phyloP scores from a whole-genome alignment of 2,329 filamentous ascomycete species.

The Ceratocystis alfenasii region DNA sequence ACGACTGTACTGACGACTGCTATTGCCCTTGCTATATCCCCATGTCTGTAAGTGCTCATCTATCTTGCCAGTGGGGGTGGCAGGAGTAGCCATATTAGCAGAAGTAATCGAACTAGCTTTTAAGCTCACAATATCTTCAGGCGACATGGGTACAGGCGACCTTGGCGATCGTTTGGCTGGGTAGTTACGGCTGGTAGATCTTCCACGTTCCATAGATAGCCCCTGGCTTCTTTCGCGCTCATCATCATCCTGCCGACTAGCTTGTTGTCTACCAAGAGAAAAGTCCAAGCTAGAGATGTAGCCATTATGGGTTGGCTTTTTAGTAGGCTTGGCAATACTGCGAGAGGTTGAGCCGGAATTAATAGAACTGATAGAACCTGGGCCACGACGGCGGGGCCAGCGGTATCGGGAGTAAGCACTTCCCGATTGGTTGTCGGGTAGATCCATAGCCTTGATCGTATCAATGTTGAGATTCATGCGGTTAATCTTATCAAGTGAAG shows the following conservation, averaged over 20 bases:
- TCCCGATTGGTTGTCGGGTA: conserved; percentile 35
- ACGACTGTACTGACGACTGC: conserved; percentile 27
- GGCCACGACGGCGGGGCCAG: conserved; percentile 42
- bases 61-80: conserved; percentile 21
- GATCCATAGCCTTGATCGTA: background rate
- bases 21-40: conserved; percentile 31
- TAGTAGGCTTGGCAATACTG: conserved; percentile 38
- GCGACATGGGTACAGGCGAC: conserved; percentile 88
- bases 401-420: conserved; percentile 41
- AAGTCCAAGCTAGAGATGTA: conserved; percentile 74
- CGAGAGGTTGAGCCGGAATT: conserved; percentile 44
- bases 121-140: conserved; percentile 63
- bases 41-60: conserved; percentile 32
- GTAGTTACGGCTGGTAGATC: conserved; percentile 54
- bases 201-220: conserved; percentile 57
- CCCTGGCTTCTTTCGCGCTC: conserved; percentile 35
- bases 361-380: conserved; percentile 46
- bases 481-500: conserved; percentile 61
- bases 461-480: conserved; percentile 38
- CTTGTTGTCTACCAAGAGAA: conserved; percentile 43
- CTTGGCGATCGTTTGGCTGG: conserved; percentile 73
- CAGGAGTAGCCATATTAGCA: conserved; percentile 19
- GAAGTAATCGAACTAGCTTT: conserved; percentile 26
- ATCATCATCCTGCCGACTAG: background rate
- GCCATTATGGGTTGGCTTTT: conserved; percentile 60